A percentile compares a stretch with the other conserved stretches of the same genome.
phyloP scores from a whole-genome alignment of 2,329 filamentous ascomycete species.

The Macrophomina phaseolina region DNA sequence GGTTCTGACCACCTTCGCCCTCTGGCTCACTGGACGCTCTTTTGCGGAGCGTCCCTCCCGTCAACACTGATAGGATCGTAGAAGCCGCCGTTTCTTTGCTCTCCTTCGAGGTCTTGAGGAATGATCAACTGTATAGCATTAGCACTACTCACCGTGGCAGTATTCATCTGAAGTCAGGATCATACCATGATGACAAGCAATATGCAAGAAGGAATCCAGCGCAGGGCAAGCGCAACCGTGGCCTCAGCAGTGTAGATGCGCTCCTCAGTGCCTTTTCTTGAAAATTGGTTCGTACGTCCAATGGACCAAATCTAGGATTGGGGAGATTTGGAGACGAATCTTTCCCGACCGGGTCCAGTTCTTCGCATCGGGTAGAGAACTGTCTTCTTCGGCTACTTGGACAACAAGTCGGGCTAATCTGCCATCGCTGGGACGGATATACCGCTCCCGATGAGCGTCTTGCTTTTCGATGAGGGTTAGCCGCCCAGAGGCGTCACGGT shows the following conservation, averaged over 20 bases:
- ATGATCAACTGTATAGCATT: slow-evolving; percentile 7
- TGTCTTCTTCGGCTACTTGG: background rate
- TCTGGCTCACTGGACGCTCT: no score
- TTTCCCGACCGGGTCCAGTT: background rate
- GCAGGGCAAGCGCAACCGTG: background rate
- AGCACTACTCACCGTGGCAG: background rate
- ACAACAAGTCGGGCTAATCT: background rate
- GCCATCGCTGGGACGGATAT: slow-evolving; percentile 14
- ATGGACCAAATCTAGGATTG: slow-evolving; percentile 9
- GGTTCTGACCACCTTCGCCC: no score
- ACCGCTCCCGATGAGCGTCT: background rate
- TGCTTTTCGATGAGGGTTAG: background rate
- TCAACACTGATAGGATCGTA: slow-evolving; percentile 25
- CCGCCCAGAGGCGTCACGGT: slow-evolving; percentile 14
- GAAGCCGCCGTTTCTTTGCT: slow-evolving; percentile 12
- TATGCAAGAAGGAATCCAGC: slow-evolving; percentile 23
- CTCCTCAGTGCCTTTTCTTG: slow-evolving; percentile 6
- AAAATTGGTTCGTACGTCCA: slow-evolving; percentile 20
- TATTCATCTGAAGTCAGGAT: background rate
- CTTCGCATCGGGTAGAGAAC: background rate
- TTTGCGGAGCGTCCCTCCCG: no score
- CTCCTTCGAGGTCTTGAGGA: slow-evolving; percentile 22
- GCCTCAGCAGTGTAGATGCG: background rate
- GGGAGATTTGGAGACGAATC: background rate
- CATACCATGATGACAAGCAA: slow-evolving; percentile 18